These are phyloP conservation scores for Lodderomyces pseudojiufengensis DNA, from an alignment of 1,139 yeast genomes.

Conservation along the genomic window DNA sequence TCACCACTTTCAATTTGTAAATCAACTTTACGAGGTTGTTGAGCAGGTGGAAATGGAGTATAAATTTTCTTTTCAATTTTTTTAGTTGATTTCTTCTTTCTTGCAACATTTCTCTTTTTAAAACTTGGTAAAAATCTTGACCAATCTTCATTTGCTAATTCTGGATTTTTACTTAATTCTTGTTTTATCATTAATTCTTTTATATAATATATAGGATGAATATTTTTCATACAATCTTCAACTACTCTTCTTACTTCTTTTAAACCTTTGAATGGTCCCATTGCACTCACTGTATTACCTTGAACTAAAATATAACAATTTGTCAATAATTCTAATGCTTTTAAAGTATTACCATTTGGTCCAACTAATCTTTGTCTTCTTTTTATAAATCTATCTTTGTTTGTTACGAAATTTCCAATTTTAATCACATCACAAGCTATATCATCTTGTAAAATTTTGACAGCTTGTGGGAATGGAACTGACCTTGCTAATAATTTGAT, in stretches of 20 bases:
- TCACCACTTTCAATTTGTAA: slow-evolving; percentile 98
- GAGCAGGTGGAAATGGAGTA: slow-evolving; percentile 99
- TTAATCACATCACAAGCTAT: slow-evolving; percentile 94
- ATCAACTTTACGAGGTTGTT: slow-evolving; percentile 95
- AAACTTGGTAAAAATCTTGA: slow-evolving; percentile 93
- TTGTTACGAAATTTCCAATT: slow-evolving; percentile 84
- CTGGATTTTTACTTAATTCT: slow-evolving; percentile 92
- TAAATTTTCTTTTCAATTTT: slow-evolving; percentile 74
- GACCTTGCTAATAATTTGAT: slow-evolving; percentile 92
- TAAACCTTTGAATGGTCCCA: slow-evolving; percentile 95
- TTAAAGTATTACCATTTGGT: slow-evolving; percentile 93
- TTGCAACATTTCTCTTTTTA: slow-evolving; percentile 92
- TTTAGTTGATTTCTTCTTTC: slow-evolving; percentile 90
- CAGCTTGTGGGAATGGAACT: slow-evolving; percentile 96
- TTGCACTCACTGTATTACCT: slow-evolving; percentile 94
- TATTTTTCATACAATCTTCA: slow-evolving; percentile 94
- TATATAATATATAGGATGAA: slow-evolving; percentile 95
- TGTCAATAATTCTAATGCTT: slow-evolving; percentile 89
- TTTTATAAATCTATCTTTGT: slow-evolving; percentile 90
- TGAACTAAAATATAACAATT: slow-evolving; percentile 93
- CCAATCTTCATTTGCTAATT: slow-evolving; percentile 95
- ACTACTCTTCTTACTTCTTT: slow-evolving; percentile 91
- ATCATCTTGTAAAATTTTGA: slow-evolving; percentile 86
- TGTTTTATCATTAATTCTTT: slow-evolving; percentile 97
- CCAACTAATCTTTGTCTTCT: slow-evolving; percentile 96